Conservation (phyloP, 2,329 filamentous ascomycete genomes). For the Xylaria sp. region DNA sequence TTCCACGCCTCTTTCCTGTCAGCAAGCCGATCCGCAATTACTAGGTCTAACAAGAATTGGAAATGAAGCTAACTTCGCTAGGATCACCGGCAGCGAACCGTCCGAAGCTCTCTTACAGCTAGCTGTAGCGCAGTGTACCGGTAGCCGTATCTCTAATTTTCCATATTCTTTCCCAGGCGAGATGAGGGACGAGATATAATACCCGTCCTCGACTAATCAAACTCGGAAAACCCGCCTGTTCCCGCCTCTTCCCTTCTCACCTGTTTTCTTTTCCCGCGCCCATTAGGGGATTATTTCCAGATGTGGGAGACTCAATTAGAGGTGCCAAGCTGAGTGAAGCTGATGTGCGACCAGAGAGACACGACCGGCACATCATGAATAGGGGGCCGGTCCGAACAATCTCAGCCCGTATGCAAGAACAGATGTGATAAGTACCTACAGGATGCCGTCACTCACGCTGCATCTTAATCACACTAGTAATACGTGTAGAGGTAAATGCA, state of each 20-base stretch:
- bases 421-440: conserved; percentile 5
- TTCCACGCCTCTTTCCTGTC: conserved; percentile 2
- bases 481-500: not conserved
- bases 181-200: not conserved
- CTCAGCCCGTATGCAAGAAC: conserved; percentile 2
- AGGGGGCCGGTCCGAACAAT: conserved; percentile 19
- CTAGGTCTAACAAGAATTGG: conserved; percentile 9
- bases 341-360: conserved; percentile 9
- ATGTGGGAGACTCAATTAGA: conserved; percentile 1
- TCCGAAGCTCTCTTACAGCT: conserved; percentile 9
- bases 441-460: conserved; percentile 16
- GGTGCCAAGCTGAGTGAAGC: conserved; percentile 13
- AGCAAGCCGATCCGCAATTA: conserved; percentile 16
- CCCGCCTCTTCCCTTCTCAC: conserved; percentile 16
- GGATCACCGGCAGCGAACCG: conserved; percentile 33
- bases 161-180: conserved; percentile 25
- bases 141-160: not conserved
- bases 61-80: conserved; percentile 33
- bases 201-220: conserved; percentile 14
- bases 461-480: not conserved
- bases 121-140: not conserved
- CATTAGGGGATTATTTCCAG: conserved; percentile 7
- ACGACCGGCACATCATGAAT: conserved; percentile 9
- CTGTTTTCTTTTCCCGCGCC: conserved; percentile 19
- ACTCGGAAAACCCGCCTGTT: conserved; percentile 3